These are phyloP conservation scores for Trypanosoma grayi DNA, from an alignment of 208 protist species.

Conservation along the genomic window DNA sequence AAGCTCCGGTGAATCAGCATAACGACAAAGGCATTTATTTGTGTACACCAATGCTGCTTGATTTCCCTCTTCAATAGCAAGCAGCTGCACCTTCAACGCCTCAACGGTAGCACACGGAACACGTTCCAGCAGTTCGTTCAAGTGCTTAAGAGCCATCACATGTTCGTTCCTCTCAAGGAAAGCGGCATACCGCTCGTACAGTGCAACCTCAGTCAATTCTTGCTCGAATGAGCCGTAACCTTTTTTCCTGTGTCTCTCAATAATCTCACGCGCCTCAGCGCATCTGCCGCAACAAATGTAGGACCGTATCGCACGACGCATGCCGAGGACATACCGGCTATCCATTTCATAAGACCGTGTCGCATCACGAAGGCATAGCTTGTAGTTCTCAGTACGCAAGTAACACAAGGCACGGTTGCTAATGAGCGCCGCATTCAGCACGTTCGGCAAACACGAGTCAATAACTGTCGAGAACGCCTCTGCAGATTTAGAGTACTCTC, in stretches of 20 bases:
- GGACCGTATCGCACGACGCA: slow-evolving; percentile 35
- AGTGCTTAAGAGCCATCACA: slow-evolving; percentile 30
- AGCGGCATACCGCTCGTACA: slow-evolving; percentile 37
- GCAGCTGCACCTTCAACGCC: slow-evolving; percentile 45
- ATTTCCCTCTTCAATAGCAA: slow-evolving; percentile 38
- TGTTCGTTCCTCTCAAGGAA: slow-evolving; percentile 46
- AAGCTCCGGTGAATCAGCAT: slow-evolving; percentile 42
- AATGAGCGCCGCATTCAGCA: slow-evolving; percentile 34
- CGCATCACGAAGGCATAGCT: slow-evolving; percentile 27
- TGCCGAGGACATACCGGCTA: slow-evolving; percentile 32
- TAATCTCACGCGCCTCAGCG: slow-evolving; percentile 27
- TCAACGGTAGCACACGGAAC: slow-evolving; percentile 58
- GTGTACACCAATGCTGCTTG: slow-evolving; percentile 30
- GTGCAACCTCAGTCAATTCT: slow-evolving; percentile 38
- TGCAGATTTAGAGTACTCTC: slow-evolving; percentile 15
- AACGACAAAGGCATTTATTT: slow-evolving; percentile 16
- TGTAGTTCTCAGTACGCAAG: slow-evolving; percentile 48
- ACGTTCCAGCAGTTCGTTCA: slow-evolving; percentile 37
- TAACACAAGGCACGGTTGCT: slow-evolving; percentile 62
- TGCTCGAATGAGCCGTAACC: slow-evolving; percentile 26
- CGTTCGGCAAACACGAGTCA: slow-evolving; percentile 24
- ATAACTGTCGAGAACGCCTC: slow-evolving; percentile 24
- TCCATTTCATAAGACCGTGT: slow-evolving; percentile 43
- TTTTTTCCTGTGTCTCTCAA: slow-evolving; percentile 26
- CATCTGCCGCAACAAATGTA: slow-evolving; percentile 32